Conservation (phyloP, 805 yeast genomes). For the Sugiyamaella mastotermitis region DNA sequence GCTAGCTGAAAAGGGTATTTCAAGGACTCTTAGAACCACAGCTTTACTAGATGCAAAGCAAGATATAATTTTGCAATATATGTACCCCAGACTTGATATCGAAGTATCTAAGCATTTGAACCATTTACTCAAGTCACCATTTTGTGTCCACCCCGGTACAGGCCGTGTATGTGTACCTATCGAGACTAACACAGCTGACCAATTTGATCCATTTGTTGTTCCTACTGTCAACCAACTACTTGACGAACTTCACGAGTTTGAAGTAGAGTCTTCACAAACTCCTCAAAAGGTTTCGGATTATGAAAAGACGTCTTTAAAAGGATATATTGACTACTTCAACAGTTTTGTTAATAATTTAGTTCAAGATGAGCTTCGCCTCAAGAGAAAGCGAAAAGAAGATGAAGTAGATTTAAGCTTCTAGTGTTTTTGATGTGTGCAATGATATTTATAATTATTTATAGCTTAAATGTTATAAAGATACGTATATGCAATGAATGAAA, state of each 20-base stretch:
- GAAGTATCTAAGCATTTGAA: conserved; percentile 86
- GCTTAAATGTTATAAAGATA: too few relatives aligned
- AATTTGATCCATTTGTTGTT: conserved; percentile 72
- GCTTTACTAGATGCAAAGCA: conserved; percentile 65
- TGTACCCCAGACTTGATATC: conserved; percentile 89
- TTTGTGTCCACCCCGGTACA: conserved; percentile 94
- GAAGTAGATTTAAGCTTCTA: conserved; percentile 18
- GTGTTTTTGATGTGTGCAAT: too few relatives aligned
- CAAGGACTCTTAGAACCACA: conserved; percentile 36
- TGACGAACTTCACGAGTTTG: conserved; percentile 47
- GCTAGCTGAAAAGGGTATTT: conserved; percentile 37
- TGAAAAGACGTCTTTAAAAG: conserved; percentile 64
- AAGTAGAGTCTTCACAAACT: conserved; percentile 19
- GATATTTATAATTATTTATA: too few relatives aligned
- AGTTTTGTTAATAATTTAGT: conserved; percentile 53
- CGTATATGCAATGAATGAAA: too few relatives aligned
- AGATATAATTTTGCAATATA: conserved; percentile 69
- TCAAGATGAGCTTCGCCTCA: conserved; percentile 46
- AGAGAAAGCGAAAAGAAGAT: conserved; percentile 39
- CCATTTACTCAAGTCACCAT: conserved; percentile 92
- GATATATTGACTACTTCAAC: conserved; percentile 62
- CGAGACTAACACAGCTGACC: conserved; percentile 31
- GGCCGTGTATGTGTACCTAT: conserved; percentile 91
- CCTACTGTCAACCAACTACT: conserved; percentile 68
- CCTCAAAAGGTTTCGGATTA: conserved; percentile 34